Percentiles rank a stretch among this genome's conserved stretches.
phyloP scores from a whole-genome alignment of 2,329 filamentous ascomycete genomes.

The Fusarium palustre region DNA sequence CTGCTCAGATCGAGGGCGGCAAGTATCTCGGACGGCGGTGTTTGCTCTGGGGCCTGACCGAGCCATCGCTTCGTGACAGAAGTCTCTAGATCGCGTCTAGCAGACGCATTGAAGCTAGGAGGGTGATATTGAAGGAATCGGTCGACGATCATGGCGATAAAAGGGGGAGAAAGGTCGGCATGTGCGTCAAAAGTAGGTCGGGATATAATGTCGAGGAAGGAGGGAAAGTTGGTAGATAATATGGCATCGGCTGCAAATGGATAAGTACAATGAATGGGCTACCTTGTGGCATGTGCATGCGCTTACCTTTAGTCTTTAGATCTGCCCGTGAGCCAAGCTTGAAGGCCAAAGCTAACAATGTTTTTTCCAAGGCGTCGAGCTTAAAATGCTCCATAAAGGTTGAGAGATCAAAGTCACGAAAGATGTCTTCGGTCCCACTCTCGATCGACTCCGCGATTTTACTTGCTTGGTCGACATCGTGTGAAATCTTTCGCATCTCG shows the following conservation, averaged over 20 bases:
- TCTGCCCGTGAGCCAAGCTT: conserved; percentile 84
- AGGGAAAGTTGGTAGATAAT: conserved; percentile 80
- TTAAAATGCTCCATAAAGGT: conserved; percentile 97
- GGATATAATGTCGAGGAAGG: conserved; percentile 82
- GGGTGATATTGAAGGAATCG: conserved; percentile 89
- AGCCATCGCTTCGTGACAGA: conserved; percentile 77
- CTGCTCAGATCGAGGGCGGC: conserved; percentile 77
- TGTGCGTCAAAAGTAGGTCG: conserved; percentile 72
- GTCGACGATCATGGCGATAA: conserved; percentile 84
- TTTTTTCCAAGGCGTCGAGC: conserved; percentile 88
- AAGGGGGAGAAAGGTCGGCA: conserved; percentile 73
- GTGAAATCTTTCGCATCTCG: conserved; percentile 88
- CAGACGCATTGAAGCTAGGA: conserved; percentile 83
- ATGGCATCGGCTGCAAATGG: conserved; percentile 81
- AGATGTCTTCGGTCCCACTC: conserved; percentile 89
- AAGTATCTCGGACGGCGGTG: conserved; percentile 77
- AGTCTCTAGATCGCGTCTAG: conserved; percentile 75
- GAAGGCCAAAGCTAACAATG: conserved; percentile 87
- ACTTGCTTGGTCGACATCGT: conserved; percentile 82
- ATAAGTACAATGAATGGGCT: conserved; percentile 57
- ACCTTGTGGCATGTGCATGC: background rate
- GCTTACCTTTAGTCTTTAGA: conserved; percentile 86
- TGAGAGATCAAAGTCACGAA: conserved; percentile 95
- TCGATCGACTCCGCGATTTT: conserved; percentile 96
- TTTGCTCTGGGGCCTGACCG: conserved; percentile 63